A percentile compares a stretch with the other conserved stretches of the same genome.
Conservation (phyloP, 768 basidiomycete species). For the Basidioascus undulatus region DNA sequence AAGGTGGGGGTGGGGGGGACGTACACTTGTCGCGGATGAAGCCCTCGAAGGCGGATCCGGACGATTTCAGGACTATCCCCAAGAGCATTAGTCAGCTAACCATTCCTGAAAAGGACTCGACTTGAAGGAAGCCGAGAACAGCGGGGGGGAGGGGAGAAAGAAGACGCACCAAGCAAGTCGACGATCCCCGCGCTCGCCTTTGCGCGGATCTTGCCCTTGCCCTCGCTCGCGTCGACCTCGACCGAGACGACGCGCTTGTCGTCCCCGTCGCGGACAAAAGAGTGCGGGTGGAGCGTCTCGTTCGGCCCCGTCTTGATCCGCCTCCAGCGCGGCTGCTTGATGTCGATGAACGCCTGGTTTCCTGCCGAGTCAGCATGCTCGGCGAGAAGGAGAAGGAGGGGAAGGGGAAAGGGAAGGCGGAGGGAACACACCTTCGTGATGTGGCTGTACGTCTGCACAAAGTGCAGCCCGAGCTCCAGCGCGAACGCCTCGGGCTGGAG, state of each 20-base stretch:
- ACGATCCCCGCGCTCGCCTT: slow-evolving; percentile 41
- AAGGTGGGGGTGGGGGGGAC: slow-evolving; percentile 2
- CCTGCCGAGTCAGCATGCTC: no score
- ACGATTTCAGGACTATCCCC: slow-evolving; percentile 55
- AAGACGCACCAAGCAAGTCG: slow-evolving; percentile 48
- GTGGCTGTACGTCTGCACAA: slow-evolving; percentile 58
- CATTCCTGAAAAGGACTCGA: not conserved
- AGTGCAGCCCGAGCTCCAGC: slow-evolving; percentile 57
- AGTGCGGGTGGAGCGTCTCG: slow-evolving; percentile 36
- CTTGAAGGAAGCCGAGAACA: not conserved
- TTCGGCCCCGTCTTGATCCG: slow-evolving; percentile 42
- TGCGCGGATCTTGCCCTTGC: slow-evolving; percentile 37
- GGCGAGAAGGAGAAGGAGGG: not conserved
- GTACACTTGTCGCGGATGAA: slow-evolving; percentile 49
- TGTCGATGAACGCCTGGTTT: slow-evolving; percentile 11
- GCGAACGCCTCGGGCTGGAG: slow-evolving; percentile 66
- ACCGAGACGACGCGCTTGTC: slow-evolving; percentile 51
- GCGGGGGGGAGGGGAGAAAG: no score
- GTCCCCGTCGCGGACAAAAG: slow-evolving; percentile 71
- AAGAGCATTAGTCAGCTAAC: not conserved
- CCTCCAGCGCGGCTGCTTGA: slow-evolving; percentile 41
- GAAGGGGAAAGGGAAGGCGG: not conserved
- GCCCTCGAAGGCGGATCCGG: slow-evolving; percentile 58
- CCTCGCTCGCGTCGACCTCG: slow-evolving; percentile 34
- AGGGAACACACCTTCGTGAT: slow-evolving; percentile 37